Base-by-base conservation (phyloP, 108 stramenopile species). In the Cyclotella kingstonii region DNA sequence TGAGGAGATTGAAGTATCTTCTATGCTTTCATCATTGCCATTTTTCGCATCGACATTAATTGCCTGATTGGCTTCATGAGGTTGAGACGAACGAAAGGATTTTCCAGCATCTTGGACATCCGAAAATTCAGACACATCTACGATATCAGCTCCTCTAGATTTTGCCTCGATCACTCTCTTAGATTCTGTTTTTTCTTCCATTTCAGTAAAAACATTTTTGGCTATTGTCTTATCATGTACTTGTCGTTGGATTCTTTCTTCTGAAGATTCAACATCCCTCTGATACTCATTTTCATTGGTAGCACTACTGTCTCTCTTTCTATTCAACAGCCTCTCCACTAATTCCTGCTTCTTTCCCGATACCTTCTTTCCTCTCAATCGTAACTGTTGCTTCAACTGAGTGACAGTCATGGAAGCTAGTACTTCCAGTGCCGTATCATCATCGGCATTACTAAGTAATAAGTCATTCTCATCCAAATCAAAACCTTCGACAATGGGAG, bases 331-430 rank as follows among this genome's bases (percentile, higher is more conserved):
- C 60, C 91, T 70, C 7, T 78, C 63, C 4, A 90, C 63, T 44
- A 93, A 63, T 23, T 93, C 81, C 33, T 63, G 45, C 68, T 88
- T 89, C 4, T 76, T 82, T 8, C 91, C 91, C 21, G 73, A 47
- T 8, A 87, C 83, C 58, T 77, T 82, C 34, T 81, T 68, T 14
- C 85, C 83, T 5, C 91, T 78, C 17, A 93, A 57, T 54, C 91
- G 66, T 23, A 89, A 70, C 51, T 90, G 88, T 70, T 93, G 88
- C 41, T 86, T 85, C 28, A 93, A 60, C 58, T 86, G 78, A 0
- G 76, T 38, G 5, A 93, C 73, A 11, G 88, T 90, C 67, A 93
- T 69, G 38, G 60, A 54, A 49, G 80, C 54, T 17, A 89, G 34
- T 19, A 72, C 66, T 12, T 76, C 54, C 2, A 35, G 27, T 14